These are phyloP conservation scores for Fusarium xylarioides DNA, from an alignment of 2,329 filamentous ascomycete species.

Conservation along the genomic window DNA sequence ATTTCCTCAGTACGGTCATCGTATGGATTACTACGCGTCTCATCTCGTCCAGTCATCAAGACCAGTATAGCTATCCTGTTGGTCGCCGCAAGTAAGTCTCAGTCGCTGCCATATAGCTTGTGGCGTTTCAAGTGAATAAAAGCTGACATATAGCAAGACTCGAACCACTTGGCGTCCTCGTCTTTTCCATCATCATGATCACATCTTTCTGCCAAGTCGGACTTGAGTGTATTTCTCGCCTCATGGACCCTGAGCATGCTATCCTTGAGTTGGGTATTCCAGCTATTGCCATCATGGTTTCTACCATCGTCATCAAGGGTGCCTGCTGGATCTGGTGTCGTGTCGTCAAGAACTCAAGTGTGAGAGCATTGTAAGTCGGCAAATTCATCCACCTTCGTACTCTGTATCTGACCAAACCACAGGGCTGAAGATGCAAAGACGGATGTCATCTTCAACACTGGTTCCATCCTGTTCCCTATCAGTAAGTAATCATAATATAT, in stretches of 20 bases:
- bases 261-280: conserved; percentile 78
- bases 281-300: conserved; percentile 81
- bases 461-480: conserved; percentile 87
- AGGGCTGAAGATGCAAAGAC: conserved; percentile 66
- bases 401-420: conserved; percentile 5
- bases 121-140: background rate
- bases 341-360: conserved; percentile 83
- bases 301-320: conserved; percentile 83
- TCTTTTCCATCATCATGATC: conserved; percentile 88
- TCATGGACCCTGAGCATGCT: conserved; percentile 68
- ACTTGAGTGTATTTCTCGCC: conserved; percentile 72
- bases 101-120: background rate
- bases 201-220: conserved; percentile 83
- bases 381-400: background rate
- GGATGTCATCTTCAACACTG: conserved; percentile 90
- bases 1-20: conserved; percentile 83
- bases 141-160: conserved; percentile 57
- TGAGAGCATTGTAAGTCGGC: conserved; percentile 73
- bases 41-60: conserved; percentile 70
- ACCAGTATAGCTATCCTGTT: conserved; percentile 81
- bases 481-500: conserved; percentile 49
- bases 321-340: conserved; percentile 89
- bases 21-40: conserved; percentile 81
- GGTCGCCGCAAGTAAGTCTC: conserved; percentile 66
- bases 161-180: conserved; percentile 81